A percentile compares a stretch with the other conserved stretches of the same genome.
phyloP scores from a whole-genome alignment of 192 early-diverging fungal species.

The Backusella macrospora region DNA sequence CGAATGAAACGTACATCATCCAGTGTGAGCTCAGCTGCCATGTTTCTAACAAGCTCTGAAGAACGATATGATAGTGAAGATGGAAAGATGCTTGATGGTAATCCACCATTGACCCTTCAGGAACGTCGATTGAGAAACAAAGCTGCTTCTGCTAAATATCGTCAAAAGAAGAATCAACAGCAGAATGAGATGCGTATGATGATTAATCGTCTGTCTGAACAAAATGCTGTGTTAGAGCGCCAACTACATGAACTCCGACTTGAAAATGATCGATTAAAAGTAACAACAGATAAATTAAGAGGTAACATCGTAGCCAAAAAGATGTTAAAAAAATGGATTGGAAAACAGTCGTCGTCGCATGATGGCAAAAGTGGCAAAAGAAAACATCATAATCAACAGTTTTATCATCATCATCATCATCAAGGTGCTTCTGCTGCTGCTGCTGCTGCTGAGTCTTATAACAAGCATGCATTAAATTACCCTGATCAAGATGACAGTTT shows the following conservation, averaged over 20 bases:
- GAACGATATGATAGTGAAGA: conserved; percentile 10
- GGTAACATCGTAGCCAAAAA: conserved; percentile 57
- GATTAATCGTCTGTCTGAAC: conserved; percentile 46
- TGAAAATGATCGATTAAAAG: conserved; percentile 53
- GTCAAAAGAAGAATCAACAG: conserved; percentile 61
- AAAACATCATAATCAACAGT: not conserved
- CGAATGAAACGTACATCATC: conserved; percentile 10
- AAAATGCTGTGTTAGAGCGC: conserved; percentile 49
- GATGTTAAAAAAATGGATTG: conserved; percentile 54
- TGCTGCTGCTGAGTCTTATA: not conserved
- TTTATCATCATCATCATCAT: not conserved
- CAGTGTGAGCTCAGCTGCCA: not conserved
- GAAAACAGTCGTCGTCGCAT: conserved; percentile 14
- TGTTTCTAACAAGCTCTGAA: not conserved
- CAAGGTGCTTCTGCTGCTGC: not conserved
- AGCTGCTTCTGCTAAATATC: conserved; percentile 62
- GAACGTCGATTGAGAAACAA: conserved; percentile 62
- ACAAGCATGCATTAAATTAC: conserved; percentile 14
- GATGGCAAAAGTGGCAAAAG: conserved; percentile 1
- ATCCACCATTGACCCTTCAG: conserved; percentile 45
- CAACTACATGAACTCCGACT: conserved; percentile 51
- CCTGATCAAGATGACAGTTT: conserved; percentile 22
- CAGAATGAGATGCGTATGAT: conserved; percentile 57
- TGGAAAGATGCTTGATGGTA: not conserved
- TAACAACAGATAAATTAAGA: conserved; percentile 49